A percentile compares a stretch with the other conserved stretches of the same genome.
Evolutionary conservation across 805 yeast species (phyloP).

Genomic region (Wickerhamiella kurtzmanii): DNA sequence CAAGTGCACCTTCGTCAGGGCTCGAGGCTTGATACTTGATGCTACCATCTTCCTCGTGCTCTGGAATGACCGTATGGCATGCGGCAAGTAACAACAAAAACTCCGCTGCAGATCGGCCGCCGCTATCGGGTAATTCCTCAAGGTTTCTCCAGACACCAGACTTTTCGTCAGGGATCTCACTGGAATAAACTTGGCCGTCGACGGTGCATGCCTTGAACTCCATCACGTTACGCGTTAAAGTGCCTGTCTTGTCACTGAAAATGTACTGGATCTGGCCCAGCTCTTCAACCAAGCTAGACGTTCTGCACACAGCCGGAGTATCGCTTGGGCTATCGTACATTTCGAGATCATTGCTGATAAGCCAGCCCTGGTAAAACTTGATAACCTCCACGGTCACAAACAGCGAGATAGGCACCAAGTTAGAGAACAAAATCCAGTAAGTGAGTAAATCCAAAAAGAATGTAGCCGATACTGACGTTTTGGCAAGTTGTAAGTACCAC

Average conservation of each 20-base stretch:
- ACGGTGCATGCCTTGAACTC: conserved; percentile 88
- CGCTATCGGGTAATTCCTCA: conserved; percentile 1
- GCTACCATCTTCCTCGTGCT: conserved; percentile 34
- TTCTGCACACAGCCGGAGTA: conserved; percentile 89
- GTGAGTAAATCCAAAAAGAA: conserved; percentile 84
- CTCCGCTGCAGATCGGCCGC: conserved; percentile 32
- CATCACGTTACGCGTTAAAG: conserved; percentile 91
- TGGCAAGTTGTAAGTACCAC: conserved; percentile 53
- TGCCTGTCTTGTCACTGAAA: conserved; percentile 95
- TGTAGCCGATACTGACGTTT: conserved; percentile 50
- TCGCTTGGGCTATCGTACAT: conserved; percentile 78
- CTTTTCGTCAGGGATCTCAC: conserved; percentile 81
- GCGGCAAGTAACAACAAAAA: conserved; percentile 76
- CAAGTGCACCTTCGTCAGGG: conserved; percentile 98
- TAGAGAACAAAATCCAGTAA: conserved; percentile 91
- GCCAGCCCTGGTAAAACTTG: conserved; percentile 86
- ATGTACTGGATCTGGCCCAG: conserved; percentile 93
- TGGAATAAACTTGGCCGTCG: conserved; percentile 82
- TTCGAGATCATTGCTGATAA: conserved; percentile 90
- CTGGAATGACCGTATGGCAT: conserved; percentile 97
- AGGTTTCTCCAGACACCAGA: conserved; percentile 63
- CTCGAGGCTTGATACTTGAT: conserved; percentile 97
- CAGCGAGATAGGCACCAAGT: conserved; percentile 91
- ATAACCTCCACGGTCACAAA: conserved; percentile 94
- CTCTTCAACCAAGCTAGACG: conserved; percentile 92